Conservation (phyloP, 441 rosid genomes). For the Pelargonium myrrhifolium region DNA sequence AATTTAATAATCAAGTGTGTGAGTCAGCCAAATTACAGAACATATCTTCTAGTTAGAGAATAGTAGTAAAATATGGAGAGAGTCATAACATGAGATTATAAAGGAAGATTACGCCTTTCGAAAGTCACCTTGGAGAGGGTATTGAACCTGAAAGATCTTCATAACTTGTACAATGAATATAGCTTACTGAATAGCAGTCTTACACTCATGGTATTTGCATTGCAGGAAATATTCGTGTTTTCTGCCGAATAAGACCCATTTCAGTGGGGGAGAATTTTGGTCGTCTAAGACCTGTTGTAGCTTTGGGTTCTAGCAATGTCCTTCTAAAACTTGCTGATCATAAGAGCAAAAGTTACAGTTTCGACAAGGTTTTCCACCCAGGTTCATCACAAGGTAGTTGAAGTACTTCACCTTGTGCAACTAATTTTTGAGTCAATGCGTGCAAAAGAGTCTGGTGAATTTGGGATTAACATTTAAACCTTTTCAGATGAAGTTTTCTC, state of each 20-base stretch:
- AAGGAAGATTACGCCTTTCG: background rate
- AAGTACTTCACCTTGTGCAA: background rate
- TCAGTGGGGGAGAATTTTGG: constrained; percentile 25
- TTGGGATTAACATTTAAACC: constrained; percentile 9
- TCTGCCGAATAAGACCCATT: constrained; percentile 60
- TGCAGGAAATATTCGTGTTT: constrained; percentile 79
- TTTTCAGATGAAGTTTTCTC: constrained; percentile 62
- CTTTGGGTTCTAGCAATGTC: constrained; percentile 46
- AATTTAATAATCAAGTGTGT: background rate
- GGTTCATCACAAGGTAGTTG: constrained; percentile 59
- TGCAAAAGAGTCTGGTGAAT: background rate
- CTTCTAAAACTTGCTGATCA: constrained; percentile 33
- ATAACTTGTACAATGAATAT: background rate
- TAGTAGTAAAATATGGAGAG: background rate
- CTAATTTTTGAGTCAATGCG: background rate
- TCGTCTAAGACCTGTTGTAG: constrained; percentile 29
- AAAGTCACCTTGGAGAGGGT: background rate
- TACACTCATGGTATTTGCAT: background rate
- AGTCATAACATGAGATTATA: background rate
- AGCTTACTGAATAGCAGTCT: too few species aligned
- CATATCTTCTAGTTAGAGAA: background rate
- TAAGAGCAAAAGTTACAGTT: constrained; percentile 49
- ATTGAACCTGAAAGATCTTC: background rate
- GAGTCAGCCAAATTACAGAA: background rate
- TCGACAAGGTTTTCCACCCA: constrained; percentile 60